phyloP scores from a whole-genome alignment of 768 basidiomycete species.

The Psilocybe subaeruginosa region DNA sequence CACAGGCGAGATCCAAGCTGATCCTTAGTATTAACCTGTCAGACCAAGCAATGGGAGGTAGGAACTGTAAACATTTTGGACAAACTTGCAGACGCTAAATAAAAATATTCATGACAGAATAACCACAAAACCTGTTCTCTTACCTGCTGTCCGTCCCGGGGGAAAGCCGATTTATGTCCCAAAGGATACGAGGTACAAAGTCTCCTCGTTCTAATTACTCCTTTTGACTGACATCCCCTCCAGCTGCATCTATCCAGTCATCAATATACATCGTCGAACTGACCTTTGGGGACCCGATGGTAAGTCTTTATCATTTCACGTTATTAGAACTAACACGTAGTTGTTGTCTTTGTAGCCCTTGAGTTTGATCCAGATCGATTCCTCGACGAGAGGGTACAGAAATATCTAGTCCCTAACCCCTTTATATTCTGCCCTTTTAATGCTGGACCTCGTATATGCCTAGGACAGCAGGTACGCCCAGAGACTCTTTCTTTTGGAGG shows the following conservation, averaged over 20 bases:
- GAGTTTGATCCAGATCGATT: slow-evolving; percentile 69
- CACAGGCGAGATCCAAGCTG: slow-evolving; percentile 45
- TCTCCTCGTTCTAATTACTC: not conserved
- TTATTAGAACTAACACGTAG: not conserved
- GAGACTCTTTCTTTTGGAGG: not conserved
- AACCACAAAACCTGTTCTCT: slow-evolving; percentile 13
- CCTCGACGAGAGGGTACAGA: slow-evolving; percentile 57
- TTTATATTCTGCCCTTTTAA: slow-evolving; percentile 76
- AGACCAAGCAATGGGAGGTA: slow-evolving; percentile 23
- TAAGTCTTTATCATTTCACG: slow-evolving; percentile 17
- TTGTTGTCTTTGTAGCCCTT: slow-evolving; percentile 34
- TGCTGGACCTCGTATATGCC: slow-evolving; percentile 67
- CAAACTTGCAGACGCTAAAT: not conserved
- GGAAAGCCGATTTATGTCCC: slow-evolving; percentile 26
- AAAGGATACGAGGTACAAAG: slow-evolving; percentile 37
- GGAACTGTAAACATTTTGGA: slow-evolving; percentile 22
- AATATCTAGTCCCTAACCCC: slow-evolving; percentile 60
- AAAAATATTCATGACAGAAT: slow-evolving; percentile 36
- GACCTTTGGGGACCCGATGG: slow-evolving; percentile 76
- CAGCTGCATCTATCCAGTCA: slow-evolving; percentile 36
- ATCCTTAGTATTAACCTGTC: slow-evolving; percentile 31
- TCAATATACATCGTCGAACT: slow-evolving; percentile 60
- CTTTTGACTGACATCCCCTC: slow-evolving; percentile 10
- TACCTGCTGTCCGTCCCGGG: slow-evolving; percentile 20
- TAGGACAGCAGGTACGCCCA: slow-evolving; percentile 42